Conservation (phyloP, 345 rosid genomes). For the Salix exigua region DNA sequence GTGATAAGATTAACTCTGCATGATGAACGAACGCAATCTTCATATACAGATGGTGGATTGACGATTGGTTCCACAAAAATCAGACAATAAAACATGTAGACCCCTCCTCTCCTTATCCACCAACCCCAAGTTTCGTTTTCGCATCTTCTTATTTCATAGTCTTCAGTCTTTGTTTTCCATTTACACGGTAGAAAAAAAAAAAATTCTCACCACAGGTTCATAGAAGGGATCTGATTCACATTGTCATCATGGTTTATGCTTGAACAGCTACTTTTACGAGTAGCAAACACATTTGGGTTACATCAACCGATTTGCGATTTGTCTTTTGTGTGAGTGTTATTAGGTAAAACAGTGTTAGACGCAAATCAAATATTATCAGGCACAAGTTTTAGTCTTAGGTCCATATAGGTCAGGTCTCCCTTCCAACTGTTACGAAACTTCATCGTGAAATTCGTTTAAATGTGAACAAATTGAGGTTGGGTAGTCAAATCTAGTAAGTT, state of each 20-base stretch:
- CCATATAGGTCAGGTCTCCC: neutral
- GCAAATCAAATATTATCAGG: neutral
- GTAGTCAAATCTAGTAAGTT: constrained; percentile 9
- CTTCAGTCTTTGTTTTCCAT: neutral
- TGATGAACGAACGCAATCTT: constrained; percentile 8
- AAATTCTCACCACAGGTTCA: neutral
- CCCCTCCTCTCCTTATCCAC: constrained; percentile 21
- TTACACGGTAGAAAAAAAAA: neutral
- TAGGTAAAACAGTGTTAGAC: constrained; percentile 30
- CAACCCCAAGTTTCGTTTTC: constrained; percentile 3
- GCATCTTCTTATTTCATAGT: neutral
- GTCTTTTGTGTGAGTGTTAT: constrained; percentile 24
- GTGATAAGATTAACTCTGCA: constrained; percentile 25
- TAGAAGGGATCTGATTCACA: neutral
- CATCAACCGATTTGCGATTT: constrained; percentile 27
- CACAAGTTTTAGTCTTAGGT: constrained; percentile 6
- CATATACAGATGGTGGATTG: constrained; percentile 21
- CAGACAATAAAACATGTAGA: constrained; percentile 37
- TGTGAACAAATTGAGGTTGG: constrained; percentile 6
- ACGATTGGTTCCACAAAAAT: constrained; percentile 24
- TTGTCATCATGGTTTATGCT: neutral
- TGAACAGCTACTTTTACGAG: neutral
- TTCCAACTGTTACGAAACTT: constrained; percentile 6
- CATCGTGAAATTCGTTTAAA: constrained; percentile 1
- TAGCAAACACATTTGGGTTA: constrained; percentile 5